phyloP scores from a whole-genome alignment of 345 rosid genomes.

The Euphorbia peplus region DNA sequence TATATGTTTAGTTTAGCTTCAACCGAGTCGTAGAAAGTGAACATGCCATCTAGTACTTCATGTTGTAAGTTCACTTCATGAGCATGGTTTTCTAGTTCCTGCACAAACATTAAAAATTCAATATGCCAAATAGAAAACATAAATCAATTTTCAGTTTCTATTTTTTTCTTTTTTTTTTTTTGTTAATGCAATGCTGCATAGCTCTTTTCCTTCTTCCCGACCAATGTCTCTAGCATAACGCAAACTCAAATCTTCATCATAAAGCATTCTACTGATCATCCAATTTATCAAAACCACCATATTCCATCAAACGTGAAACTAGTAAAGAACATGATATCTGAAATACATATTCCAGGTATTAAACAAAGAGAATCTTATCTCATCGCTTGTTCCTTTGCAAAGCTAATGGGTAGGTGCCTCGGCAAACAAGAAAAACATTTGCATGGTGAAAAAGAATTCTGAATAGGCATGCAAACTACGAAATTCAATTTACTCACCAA shows the following conservation, averaged over 20 bases:
- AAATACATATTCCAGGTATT: background rate
- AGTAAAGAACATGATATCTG: background rate
- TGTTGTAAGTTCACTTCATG: constrained; percentile 74
- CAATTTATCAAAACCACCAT: background rate
- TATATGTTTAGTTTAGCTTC: constrained; percentile 74
- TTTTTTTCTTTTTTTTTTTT: background rate
- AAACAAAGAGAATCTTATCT: background rate
- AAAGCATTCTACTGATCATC: background rate
- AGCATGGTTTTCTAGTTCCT: constrained; percentile 84
- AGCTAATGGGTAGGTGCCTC: background rate
- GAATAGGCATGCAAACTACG: background rate
- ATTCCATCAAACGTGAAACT: background rate
- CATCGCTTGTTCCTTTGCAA: background rate
- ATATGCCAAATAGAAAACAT: background rate
- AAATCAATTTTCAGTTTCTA: background rate
- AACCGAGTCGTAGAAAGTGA: constrained; percentile 86
- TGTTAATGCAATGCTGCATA: background rate
- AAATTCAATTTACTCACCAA: background rate
- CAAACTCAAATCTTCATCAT: background rate
- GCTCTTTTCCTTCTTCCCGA: background rate
- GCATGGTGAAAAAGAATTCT: background rate
- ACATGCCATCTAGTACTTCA: constrained; percentile 75
- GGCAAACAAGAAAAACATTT: background rate
- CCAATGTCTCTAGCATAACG: background rate
- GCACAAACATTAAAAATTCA: constrained; percentile 26